Percentiles rank a stretch among this genome's conserved stretches.
Conservation (phyloP, 495 filamentous ascomycete genomes). For the Neurospora sp. region DNA sequence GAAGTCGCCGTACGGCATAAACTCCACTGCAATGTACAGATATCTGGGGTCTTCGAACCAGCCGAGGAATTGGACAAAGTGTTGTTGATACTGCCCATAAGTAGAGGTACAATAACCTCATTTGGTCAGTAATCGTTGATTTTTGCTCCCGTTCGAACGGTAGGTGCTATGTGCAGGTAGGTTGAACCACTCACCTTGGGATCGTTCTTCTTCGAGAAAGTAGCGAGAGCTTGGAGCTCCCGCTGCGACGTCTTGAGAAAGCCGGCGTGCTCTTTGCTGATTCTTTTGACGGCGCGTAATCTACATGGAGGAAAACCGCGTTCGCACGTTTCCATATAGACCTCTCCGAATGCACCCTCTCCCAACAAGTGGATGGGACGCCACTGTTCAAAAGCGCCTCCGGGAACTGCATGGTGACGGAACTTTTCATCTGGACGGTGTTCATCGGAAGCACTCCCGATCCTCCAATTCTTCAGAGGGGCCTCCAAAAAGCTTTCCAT, state of each 20-base stretch:
- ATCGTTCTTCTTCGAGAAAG: not conserved
- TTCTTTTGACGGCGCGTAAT: not conserved
- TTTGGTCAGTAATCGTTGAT: not conserved
- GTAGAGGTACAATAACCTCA: not conserved
- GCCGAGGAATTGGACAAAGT: slow-evolving; percentile 27
- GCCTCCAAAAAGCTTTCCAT: not conserved
- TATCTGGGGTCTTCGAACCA: slow-evolving; percentile 28
- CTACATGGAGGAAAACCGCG: not conserved
- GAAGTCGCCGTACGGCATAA: slow-evolving; percentile 23
- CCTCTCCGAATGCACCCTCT: not conserved
- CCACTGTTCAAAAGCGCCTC: not conserved
- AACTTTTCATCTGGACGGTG: not conserved
- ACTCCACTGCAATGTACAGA: slow-evolving; percentile 36
- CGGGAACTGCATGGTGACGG: not conserved
- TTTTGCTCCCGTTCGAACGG: not conserved
- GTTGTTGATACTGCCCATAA: slow-evolving; percentile 4
- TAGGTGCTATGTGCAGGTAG: not conserved
- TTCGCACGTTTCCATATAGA: not conserved
- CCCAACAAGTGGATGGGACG: not conserved
- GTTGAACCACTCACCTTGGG: not conserved
- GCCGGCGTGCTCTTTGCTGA: not conserved
- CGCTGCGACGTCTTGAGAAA: not conserved
- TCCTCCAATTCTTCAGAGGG: not conserved
- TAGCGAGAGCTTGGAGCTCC: not conserved
- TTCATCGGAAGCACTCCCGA: not conserved